phyloP scores from a whole-genome alignment of 495 filamentous ascomycete species.

The Polyplosphaeria fusca region DNA sequence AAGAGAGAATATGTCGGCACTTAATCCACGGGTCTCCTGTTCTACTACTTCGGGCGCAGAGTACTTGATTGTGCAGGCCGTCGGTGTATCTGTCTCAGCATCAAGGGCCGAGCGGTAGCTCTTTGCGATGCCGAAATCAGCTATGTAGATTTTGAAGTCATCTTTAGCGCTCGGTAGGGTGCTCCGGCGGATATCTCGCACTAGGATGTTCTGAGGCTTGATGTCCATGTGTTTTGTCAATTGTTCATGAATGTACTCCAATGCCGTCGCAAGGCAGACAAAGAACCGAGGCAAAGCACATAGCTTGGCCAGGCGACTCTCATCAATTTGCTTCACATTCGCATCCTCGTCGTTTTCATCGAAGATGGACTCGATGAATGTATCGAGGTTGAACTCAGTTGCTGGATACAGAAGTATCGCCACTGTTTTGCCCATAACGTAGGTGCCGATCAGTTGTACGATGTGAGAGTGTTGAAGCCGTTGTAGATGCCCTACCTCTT shows the following conservation, averaged over 20 bases:
- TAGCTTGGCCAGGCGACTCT: background rate
- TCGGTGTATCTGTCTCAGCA: constrained; percentile 31
- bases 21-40: constrained; percentile 9
- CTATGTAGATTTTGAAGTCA: constrained; percentile 8
- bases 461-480: constrained; percentile 27
- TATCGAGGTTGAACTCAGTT: constrained; percentile 21
- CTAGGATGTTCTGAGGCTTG: constrained; percentile 32
- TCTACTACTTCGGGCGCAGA: constrained; percentile 25
- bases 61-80: constrained; percentile 19
- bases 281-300: constrained; percentile 23
- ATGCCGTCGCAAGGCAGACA: constrained; percentile 14
- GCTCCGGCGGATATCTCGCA: background rate
- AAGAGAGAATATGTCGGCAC: constrained; percentile 26
- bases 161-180: background rate
- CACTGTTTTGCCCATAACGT: constrained; percentile 12
- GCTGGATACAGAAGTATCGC: constrained; percentile 32
- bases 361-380: constrained; percentile 19
- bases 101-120: background rate
- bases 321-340: background rate
- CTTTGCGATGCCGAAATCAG: constrained; percentile 21
- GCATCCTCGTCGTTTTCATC: too few relatives aligned
- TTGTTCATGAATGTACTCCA: constrained; percentile 15
- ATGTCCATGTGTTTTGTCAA: constrained; percentile 33
- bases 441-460: constrained; percentile 31
- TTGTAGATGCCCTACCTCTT: constrained; percentile 24